phyloP scores from a whole-genome alignment of 2,329 filamentous ascomycete species.

The Microdochium paspali region DNA sequence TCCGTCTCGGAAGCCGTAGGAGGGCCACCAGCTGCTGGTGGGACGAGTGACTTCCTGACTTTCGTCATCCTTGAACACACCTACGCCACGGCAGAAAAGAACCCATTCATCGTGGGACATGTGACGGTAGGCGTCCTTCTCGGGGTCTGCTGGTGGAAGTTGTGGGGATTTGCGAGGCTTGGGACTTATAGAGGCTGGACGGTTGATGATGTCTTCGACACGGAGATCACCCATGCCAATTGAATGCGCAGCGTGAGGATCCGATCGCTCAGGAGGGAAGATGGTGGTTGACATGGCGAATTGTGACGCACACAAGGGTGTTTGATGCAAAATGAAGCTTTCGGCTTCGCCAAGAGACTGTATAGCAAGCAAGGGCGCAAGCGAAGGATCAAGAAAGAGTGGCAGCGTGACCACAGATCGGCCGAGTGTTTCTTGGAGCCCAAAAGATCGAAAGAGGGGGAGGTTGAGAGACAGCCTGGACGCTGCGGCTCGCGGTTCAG shows the following conservation, averaged over 20 bases:
- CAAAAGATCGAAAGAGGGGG: too few species aligned
- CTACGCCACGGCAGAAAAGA: slow-evolving; percentile 35
- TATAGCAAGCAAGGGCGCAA: neutral
- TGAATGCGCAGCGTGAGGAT: neutral
- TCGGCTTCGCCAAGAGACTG: neutral
- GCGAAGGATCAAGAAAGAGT: neutral
- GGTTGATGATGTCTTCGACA: neutral
- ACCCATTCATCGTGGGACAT: slow-evolving; percentile 34
- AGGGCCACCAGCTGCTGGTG: slow-evolving; percentile 32
- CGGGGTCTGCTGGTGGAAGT: neutral
- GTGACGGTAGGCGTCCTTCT: slow-evolving; percentile 21
- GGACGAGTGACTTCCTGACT: slow-evolving; percentile 30
- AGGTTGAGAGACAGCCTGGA: too few species aligned
- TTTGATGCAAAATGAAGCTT: too few species aligned
- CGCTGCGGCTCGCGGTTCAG: neutral
- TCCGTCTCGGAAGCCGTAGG: slow-evolving; percentile 35
- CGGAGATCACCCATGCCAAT: neutral
- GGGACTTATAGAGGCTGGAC: neutral
- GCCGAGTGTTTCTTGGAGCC: too few species aligned
- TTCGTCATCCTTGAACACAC: slow-evolving; percentile 35
- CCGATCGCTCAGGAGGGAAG: neutral
- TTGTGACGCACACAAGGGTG: too few species aligned
- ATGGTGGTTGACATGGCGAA: slow-evolving; percentile 4
- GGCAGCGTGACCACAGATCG: too few species aligned
- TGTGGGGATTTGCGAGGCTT: neutral